Conservation (phyloP, 768 basidiomycete genomes). For the Boletus edulis region DNA sequence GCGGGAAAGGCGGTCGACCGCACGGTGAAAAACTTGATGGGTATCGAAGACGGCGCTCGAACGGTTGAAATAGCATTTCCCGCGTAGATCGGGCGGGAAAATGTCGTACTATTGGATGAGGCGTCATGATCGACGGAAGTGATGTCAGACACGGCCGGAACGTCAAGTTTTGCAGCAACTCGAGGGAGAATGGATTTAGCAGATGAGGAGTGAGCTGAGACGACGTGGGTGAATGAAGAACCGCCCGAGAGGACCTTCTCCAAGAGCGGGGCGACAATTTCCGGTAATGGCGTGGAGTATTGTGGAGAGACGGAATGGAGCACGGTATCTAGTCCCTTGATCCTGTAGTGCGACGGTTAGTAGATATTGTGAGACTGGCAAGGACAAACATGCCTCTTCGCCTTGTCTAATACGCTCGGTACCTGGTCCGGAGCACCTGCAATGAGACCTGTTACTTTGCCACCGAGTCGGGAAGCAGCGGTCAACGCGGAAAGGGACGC, state of each 20-base stretch:
- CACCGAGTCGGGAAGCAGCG: conserved; percentile 84
- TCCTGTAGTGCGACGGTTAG: conserved; percentile 37
- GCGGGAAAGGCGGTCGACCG: conserved; percentile 88
- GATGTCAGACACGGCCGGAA: conserved; percentile 89
- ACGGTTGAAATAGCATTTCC: conserved; percentile 97
- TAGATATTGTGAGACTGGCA: conserved; percentile 2
- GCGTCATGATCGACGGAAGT: conserved; percentile 74
- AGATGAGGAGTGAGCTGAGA: conserved; percentile 87
- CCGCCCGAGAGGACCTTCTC: conserved; percentile 66
- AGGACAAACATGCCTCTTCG: conserved; percentile 62
- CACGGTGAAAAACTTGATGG: conserved; percentile 93
- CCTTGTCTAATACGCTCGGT: conserved; percentile 62
- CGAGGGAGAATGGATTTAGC: conserved; percentile 94
- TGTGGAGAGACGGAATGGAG: conserved; percentile 69
- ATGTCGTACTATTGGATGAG: conserved; percentile 73
- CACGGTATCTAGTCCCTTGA: conserved; percentile 64
- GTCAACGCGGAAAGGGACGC: conserved; percentile 88
- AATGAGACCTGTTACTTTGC: conserved; percentile 77
- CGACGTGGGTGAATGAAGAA: conserved; percentile 81
- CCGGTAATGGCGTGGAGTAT: conserved; percentile 70
- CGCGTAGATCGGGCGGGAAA: conserved; percentile 94
- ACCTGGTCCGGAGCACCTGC: conserved; percentile 71
- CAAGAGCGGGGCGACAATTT: conserved; percentile 79
- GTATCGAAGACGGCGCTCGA: conserved; percentile 69
- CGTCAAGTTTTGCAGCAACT: conserved; percentile 84